Evolutionary conservation across 1,284 basidiomycete species (phyloP), one percentile per base, ranked within the genome.

Genomic region (Sanghuangporus weigelae): DNA sequence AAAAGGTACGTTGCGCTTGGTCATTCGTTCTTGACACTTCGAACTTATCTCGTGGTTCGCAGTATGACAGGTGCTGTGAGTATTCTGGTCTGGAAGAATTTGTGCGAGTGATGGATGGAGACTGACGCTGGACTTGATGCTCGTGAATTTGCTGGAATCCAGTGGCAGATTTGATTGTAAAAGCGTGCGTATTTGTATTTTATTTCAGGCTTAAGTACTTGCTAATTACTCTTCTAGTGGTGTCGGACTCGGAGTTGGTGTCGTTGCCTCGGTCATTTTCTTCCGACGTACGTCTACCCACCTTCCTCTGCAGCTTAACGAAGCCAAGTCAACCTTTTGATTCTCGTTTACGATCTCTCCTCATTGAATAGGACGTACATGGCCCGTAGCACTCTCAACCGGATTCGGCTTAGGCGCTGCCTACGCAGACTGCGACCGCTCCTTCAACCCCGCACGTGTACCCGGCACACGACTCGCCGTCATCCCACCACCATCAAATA

Each of bases 371-470:
- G 96, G 96, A 81, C 93, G 96, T 69, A 92, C 92, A 72, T 98
- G 95, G 93, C 96, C 96, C 26, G 91, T 98, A 67, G 91, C 94
- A 66, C 86, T 98, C 64, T 85, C 92, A 7, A 95, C 95, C 21
- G 96, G 96, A 67, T 97, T 93, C 73, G 95, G 92, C 54, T 81
- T 87, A 55, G 93, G 93, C 66, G 87, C 89, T 63, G 93, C 93
- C 54, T 96, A 96, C 76, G 93, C 93, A 36, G 93, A 98, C 84
- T 98, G 95, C 79, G 95, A 98, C 81, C 89, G 93, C 68, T 92
- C 92, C 23, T 96, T 98, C 84, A 96, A 96, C 80, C 93, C 95
- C 19, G 90, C 95, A 66, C 86, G 94, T 71, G 87, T 96, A 73
- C 91, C 95, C 44, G 95, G 95, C 68, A 93, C 92, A 65, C 88